phyloP scores from a whole-genome alignment of 495 filamentous ascomycete genomes.

The Talaromyces adpressus region DNA sequence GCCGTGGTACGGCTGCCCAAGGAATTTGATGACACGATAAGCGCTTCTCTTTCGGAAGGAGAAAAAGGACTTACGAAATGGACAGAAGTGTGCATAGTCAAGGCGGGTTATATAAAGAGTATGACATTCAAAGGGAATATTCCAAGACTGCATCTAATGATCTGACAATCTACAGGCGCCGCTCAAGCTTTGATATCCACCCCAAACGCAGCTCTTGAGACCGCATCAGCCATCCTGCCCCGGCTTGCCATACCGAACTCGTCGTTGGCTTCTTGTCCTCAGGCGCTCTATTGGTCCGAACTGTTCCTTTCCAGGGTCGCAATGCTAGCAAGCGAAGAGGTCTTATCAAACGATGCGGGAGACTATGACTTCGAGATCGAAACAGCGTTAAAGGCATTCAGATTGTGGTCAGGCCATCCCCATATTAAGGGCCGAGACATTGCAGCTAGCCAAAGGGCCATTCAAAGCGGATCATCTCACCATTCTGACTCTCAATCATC shows the following conservation, averaged over 20 bases:
- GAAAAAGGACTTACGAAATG: constrained; percentile 51
- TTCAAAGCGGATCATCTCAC: constrained; percentile 8
- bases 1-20: constrained; percentile 57
- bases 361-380: constrained; percentile 23
- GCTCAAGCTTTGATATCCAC: constrained; percentile 53
- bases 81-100: constrained; percentile 74
- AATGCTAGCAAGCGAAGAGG: constrained; percentile 51
- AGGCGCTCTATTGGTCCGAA: constrained; percentile 72
- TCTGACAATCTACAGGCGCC: constrained; percentile 29
- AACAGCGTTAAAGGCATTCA: constrained; percentile 30
- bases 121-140: constrained; percentile 2
- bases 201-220: constrained; percentile 50
- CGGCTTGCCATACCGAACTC: constrained; percentile 42
- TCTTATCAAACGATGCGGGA: constrained; percentile 28
- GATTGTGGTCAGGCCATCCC: constrained; percentile 36
- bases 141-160: not conserved
- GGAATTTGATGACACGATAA: constrained; percentile 44
- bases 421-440: constrained; percentile 31
- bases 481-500: constrained; percentile 18
- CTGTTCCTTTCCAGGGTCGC: constrained; percentile 66
- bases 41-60: constrained; percentile 39
- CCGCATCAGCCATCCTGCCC: constrained; percentile 55
- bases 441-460: constrained; percentile 18
- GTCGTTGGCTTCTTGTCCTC: constrained; percentile 25
- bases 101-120: constrained; percentile 70